phyloP scores from a whole-genome alignment of 345 rosid species.

The Tarenaya hassleriana region DNA sequence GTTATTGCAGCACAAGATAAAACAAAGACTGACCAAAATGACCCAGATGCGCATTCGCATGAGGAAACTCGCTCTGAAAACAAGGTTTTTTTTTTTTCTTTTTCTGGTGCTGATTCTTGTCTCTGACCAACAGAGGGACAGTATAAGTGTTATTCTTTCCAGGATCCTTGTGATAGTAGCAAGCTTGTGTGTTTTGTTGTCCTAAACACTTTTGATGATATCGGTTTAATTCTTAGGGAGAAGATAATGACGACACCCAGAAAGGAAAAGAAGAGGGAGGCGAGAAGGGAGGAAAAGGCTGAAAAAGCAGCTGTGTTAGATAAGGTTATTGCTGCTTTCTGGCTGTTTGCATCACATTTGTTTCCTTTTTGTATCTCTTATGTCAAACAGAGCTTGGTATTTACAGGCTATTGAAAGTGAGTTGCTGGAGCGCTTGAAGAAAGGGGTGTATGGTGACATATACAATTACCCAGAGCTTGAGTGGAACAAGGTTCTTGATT shows the following conservation, averaged over 20 bases:
- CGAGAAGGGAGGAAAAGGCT: conserved; percentile 85
- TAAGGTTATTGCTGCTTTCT: conserved; percentile 40
- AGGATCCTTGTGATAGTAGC: no score
- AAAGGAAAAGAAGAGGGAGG: conserved; percentile 56
- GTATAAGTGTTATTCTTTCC: no score
- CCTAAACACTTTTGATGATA: conserved; percentile 9
- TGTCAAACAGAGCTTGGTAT: conserved; percentile 10
- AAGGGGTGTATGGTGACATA: conserved; percentile 64
- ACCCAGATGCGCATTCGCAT: conserved; percentile 96
- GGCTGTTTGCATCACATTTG: neutral
- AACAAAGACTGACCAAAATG: conserved; percentile 94
- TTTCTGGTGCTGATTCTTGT: neutral
- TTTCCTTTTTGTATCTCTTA: conserved; percentile 1
- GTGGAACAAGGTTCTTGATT: conserved; percentile 48
- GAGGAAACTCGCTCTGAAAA: conserved; percentile 87
- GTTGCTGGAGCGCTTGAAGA: conserved; percentile 67
- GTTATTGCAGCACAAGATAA: conserved; percentile 77
- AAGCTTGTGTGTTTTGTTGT: conserved; percentile 1
- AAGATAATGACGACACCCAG: conserved; percentile 62
- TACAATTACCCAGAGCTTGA: conserved; percentile 48
- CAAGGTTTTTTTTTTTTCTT: conserved; percentile 41
- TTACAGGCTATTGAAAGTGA: conserved; percentile 79
- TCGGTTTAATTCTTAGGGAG: conserved; percentile 41
- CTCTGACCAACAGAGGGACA: neutral
- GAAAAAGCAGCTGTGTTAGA: conserved; percentile 74